A percentile compares a stretch with the other conserved stretches of the same genome.
Conservation (phyloP, 768 basidiomycete genomes). For the Terana coerulea region DNA sequence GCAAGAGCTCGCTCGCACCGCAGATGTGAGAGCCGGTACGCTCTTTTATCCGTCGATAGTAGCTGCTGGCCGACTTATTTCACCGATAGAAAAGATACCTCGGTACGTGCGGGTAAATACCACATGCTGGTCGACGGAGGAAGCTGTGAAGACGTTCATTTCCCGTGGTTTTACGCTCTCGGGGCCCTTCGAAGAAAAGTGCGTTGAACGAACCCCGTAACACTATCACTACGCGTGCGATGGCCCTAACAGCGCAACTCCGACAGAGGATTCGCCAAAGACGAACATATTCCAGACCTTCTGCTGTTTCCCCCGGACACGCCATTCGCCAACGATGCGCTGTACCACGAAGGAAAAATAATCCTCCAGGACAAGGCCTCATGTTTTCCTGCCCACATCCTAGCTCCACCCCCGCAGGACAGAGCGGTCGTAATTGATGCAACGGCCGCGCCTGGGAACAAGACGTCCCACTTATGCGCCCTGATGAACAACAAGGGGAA, state of each 20-base stretch:
- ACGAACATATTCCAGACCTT: constrained; percentile 80
- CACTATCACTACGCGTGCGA: too few species aligned
- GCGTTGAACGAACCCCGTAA: background rate
- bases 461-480: constrained; percentile 91
- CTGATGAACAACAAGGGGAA: constrained; percentile 81
- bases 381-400: constrained; percentile 88
- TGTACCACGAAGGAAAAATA: constrained; percentile 75
- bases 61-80: background rate
- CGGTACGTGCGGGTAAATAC: constrained; percentile 87
- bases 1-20: constrained; percentile 56
- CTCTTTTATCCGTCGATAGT: constrained; percentile 3
- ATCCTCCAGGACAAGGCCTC: constrained; percentile 98
- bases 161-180: constrained; percentile 53
- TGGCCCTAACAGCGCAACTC: background rate
- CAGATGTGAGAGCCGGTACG: constrained; percentile 63
- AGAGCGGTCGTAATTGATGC: constrained; percentile 78
- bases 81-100: constrained; percentile 57
- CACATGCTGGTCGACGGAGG: constrained; percentile 57
- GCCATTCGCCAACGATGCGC: constrained; percentile 64
- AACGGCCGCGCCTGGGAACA: constrained; percentile 97
- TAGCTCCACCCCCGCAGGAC: constrained; percentile 63
- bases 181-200: constrained; percentile 10
- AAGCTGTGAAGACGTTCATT: constrained; percentile 56
- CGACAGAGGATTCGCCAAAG: constrained; percentile 65
- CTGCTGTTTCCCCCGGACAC: constrained; percentile 68